phyloP scores from a whole-genome alignment of 176 grass and related monocot species.

The Zizania latifolia region DNA sequence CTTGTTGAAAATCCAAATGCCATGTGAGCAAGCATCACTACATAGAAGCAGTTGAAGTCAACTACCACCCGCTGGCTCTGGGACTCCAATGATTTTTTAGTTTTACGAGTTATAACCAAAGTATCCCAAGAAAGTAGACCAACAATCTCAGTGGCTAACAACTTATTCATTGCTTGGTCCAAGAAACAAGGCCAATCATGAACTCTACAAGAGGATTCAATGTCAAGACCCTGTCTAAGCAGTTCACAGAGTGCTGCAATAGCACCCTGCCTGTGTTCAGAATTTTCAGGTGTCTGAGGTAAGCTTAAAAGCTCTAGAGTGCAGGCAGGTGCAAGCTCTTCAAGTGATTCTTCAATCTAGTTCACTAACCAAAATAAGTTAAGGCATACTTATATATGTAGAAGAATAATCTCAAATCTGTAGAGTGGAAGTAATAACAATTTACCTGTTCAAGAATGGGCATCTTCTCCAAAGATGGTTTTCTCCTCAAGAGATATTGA shows the following conservation, averaged over 20 bases:
- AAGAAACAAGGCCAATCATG: slow-evolving; percentile 95
- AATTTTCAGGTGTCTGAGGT: slow-evolving; percentile 60
- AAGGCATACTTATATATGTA: not conserved
- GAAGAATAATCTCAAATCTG: slow-evolving; percentile 6
- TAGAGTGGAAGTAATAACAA: slow-evolving; percentile 25
- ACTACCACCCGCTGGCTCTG: slow-evolving; percentile 79
- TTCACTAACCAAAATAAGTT: slow-evolving; percentile 35
- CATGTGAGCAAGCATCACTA: slow-evolving; percentile 70
- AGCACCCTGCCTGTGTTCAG: slow-evolving; percentile 74
- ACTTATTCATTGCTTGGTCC: slow-evolving; percentile 61
- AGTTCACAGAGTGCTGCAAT: slow-evolving; percentile 87
- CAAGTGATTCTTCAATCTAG: slow-evolving; percentile 97
- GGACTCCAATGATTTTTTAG: slow-evolving; percentile 78
- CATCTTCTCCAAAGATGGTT: slow-evolving; percentile 70
- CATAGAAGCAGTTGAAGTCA: slow-evolving; percentile 81
- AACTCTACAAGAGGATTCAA: slow-evolving; percentile 79
- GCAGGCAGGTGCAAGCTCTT: slow-evolving; percentile 97
- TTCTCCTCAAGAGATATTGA: slow-evolving; percentile 85
- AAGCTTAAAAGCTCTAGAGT: slow-evolving; percentile 72
- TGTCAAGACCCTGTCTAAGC: slow-evolving; percentile 86
- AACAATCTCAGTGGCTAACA: slow-evolving; percentile 80
- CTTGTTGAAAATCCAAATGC: slow-evolving; percentile 77
- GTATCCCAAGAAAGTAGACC: slow-evolving; percentile 88
- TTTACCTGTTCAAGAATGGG: slow-evolving; percentile 80
- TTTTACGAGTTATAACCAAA: slow-evolving; percentile 73